A percentile compares a stretch with the other conserved stretches of the same genome.
These are phyloP conservation scores for Lactarius hatsudake DNA, from an alignment of 768 basidiomycete genomes.

Conservation along the genomic window DNA sequence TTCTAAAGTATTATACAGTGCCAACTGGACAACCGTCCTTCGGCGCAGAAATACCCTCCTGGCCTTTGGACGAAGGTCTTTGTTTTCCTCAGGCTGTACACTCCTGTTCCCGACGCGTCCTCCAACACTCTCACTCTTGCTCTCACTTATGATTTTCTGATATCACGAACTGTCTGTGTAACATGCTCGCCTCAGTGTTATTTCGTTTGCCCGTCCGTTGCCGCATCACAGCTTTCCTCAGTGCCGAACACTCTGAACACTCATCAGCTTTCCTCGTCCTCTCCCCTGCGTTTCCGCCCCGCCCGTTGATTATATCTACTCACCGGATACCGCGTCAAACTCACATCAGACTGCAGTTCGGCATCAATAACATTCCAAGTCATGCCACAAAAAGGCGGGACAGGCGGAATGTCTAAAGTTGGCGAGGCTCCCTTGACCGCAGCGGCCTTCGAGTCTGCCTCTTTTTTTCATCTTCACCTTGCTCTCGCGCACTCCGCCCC, in stretches of 20 bases:
- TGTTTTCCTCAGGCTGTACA: conserved; percentile 85
- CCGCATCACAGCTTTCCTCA: too few relatives aligned
- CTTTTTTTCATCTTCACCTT: neutral
- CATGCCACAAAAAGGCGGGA: conserved; percentile 5
- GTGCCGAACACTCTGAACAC: conserved; percentile 11
- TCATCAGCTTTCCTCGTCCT: conserved; percentile 8
- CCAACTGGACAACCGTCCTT: too few relatives aligned
- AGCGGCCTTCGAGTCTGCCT: neutral
- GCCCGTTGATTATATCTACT: neutral
- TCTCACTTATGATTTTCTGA: too few relatives aligned
- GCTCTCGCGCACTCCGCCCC: neutral
- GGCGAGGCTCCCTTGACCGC: too few relatives aligned
- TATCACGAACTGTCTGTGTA: too few relatives aligned
- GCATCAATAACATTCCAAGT: neutral
- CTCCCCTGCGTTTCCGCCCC: neutral
- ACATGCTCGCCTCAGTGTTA: too few relatives aligned
- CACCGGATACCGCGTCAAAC: neutral
- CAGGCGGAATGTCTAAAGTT: neutral
- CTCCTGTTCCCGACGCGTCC: conserved; percentile 3
- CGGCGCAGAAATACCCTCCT: conserved; percentile 53
- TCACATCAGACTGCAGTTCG: neutral
- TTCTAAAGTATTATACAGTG: too few relatives aligned
- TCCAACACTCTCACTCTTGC: neutral
- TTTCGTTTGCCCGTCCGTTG: too few relatives aligned
- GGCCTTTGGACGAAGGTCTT: conserved; percentile 93